Percentiles rank a stretch among this genome's conserved stretches.
Conservation (phyloP, 129 eudicot species). For the Dittrichia graveolens region DNA sequence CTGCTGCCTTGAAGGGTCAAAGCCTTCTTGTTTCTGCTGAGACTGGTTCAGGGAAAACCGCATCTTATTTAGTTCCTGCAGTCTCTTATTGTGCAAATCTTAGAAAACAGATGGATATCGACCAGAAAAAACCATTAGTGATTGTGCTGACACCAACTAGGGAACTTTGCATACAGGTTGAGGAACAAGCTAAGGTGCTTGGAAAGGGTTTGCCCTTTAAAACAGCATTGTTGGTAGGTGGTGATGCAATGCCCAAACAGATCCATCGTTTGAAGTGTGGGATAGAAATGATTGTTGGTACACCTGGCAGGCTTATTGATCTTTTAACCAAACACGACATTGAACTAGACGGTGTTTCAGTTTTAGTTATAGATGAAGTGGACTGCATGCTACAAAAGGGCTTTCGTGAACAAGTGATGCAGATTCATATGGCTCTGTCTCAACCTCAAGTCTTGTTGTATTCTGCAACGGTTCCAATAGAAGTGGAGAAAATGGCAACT, state of each 20-base stretch:
- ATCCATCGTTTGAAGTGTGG: constrained; percentile 71
- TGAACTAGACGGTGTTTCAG: constrained; percentile 57
- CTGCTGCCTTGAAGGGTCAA: constrained; percentile 70
- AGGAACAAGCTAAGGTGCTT: constrained; percentile 82
- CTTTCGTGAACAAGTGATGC: constrained; percentile 88
- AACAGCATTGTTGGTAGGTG: constrained; percentile 93
- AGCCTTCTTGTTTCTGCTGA: constrained; percentile 89
- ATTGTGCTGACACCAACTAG: constrained; percentile 88
- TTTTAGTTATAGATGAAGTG: constrained; percentile 87
- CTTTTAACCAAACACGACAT: constrained; percentile 77
- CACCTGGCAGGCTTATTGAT: constrained; percentile 94
- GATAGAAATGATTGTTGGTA: constrained; percentile 75
- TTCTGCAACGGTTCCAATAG: constrained; percentile 80
- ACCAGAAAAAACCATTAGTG: constrained; percentile 52
- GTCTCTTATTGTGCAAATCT: constrained; percentile 55
- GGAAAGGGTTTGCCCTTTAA: constrained; percentile 87
- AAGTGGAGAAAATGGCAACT: constrained; percentile 73
- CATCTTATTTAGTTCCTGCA: constrained; percentile 78
- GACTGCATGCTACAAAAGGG: constrained; percentile 92
- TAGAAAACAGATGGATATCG: constrained; percentile 26
- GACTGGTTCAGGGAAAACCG: constrained; percentile 96
- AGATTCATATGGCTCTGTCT: constrained; percentile 71
- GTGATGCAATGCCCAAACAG: constrained; percentile 89
- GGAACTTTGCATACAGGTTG: constrained; percentile 92
- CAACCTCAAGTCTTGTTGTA: constrained; percentile 76